Evolutionary conservation across 1,284 basidiomycete species (phyloP).

Genomic region (Pholiota adiposa): DNA sequence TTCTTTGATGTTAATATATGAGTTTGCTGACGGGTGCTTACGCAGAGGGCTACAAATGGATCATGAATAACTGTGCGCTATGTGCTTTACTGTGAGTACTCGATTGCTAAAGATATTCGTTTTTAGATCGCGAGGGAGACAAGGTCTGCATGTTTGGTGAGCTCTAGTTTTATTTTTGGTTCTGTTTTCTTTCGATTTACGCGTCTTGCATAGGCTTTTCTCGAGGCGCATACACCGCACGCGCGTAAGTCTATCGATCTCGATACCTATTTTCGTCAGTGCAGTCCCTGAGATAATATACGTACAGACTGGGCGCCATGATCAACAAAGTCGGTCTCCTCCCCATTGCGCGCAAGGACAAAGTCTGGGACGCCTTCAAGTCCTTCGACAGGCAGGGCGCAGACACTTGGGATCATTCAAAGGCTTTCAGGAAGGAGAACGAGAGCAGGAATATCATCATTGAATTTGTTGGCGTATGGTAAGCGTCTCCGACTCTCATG

Average conservation of each 20-base stretch:
- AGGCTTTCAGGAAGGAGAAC: constrained; percentile 54
- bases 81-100: background rate
- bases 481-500: constrained; percentile 19
- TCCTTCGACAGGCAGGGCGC: constrained; percentile 41
- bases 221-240: constrained; percentile 60
- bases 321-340: constrained; percentile 46
- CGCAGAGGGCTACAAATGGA: constrained; percentile 11
- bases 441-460: constrained; percentile 43
- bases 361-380: constrained; percentile 54
- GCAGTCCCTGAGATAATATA: constrained; percentile 21
- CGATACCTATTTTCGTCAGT: background rate
- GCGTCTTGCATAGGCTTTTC: constrained; percentile 41
- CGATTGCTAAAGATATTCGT: background rate
- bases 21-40: background rate
- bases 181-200: background rate
- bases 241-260: constrained; percentile 18
- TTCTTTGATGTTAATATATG: background rate
- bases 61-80: constrained; percentile 15
- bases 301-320: constrained; percentile 40
- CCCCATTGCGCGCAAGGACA: constrained; percentile 39
- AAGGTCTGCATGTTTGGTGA: constrained; percentile 54
- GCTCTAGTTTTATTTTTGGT: background rate
- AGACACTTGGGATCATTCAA: constrained; percentile 44
- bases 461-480: constrained; percentile 54
- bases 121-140: constrained; percentile 16